Evolutionary conservation across 2,329 filamentous ascomycete species (phyloP).

Genomic region (Apiospora sp.): DNA sequence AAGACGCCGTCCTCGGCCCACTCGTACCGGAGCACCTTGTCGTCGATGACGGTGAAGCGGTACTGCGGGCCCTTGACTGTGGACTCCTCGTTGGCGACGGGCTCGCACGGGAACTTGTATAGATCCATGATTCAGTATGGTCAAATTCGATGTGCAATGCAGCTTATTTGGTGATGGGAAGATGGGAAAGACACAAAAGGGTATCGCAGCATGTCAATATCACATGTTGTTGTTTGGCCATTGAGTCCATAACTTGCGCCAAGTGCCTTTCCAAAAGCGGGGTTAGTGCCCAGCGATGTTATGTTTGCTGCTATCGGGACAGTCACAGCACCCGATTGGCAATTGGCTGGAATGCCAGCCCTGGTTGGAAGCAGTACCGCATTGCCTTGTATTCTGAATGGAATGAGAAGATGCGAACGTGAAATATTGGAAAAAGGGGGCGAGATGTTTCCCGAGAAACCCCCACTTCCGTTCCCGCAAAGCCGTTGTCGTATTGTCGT

Average conservation of each 20-base stretch:
- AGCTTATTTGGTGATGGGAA: not conserved
- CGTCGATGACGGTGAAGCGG: slow-evolving; percentile 66
- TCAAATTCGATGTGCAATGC: not conserved
- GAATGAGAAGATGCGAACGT: not conserved
- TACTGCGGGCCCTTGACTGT: slow-evolving; percentile 57
- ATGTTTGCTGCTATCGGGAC: not conserved
- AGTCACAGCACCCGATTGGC: not conserved
- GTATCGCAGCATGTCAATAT: not conserved
- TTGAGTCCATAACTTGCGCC: not conserved
- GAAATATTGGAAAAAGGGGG: not conserved
- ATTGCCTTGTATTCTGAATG: too few species aligned
- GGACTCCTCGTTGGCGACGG: slow-evolving; percentile 52
- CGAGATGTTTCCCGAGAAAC: not conserved
- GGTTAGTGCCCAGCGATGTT: not conserved
- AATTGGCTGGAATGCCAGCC: not conserved
- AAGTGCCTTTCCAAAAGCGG: not conserved
- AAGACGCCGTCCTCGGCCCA: slow-evolving; percentile 67
- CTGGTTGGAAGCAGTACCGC: too few species aligned
- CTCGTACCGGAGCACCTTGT: slow-evolving; percentile 66
- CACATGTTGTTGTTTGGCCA: not conserved
- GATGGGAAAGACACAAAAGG: not conserved
- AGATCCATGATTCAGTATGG: slow-evolving; percentile 33
- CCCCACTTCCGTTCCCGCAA: not conserved
- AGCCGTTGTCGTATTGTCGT: not conserved
- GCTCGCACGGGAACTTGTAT: slow-evolving; percentile 52